Conservation (phyloP, 352 stramenopile genomes). For the Sclerospora graminicola region DNA sequence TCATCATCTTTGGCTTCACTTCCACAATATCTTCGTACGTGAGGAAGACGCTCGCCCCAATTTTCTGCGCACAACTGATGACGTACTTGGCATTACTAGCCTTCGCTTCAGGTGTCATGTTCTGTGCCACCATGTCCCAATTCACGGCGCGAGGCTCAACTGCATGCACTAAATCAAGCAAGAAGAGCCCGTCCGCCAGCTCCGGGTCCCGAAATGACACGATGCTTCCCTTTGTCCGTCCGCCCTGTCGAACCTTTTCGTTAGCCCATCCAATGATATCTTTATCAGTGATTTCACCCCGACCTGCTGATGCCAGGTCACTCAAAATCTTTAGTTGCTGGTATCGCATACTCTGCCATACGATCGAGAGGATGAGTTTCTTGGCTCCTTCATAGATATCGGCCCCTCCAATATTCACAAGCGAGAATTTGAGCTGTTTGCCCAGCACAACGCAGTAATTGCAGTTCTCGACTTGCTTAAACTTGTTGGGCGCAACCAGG, state of each 20-base stretch:
- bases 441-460: conserved; percentile 85
- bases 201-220: conserved; percentile 72
- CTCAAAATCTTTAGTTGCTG: conserved; percentile 84
- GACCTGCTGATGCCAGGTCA: conserved; percentile 34
- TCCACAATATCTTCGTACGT: conserved; percentile 92
- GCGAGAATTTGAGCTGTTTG: conserved; percentile 79
- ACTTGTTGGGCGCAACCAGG: conserved; percentile 82
- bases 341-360: conserved; percentile 92
- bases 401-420: conserved; percentile 86
- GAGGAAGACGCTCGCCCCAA: conserved; percentile 87
- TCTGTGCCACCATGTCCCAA: conserved; percentile 75
- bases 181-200: conserved; percentile 71
- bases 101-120: conserved; percentile 73
- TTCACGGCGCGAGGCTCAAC: conserved; percentile 85
- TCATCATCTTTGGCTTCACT: conserved; percentile 90
- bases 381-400: conserved; percentile 90
- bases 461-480: conserved; percentile 85
- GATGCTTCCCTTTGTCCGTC: conserved; percentile 66
- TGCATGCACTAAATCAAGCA: conserved; percentile 82
- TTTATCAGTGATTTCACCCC: conserved; percentile 58
- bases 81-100: conserved; percentile 88
- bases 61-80: conserved; percentile 89
- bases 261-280: conserved; percentile 84
- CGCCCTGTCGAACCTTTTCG: conserved; percentile 62
- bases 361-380: conserved; percentile 90